Base-by-base conservation (phyloP, 164 flowering plant species). In the Chloranthus sessilifolius region DNA sequence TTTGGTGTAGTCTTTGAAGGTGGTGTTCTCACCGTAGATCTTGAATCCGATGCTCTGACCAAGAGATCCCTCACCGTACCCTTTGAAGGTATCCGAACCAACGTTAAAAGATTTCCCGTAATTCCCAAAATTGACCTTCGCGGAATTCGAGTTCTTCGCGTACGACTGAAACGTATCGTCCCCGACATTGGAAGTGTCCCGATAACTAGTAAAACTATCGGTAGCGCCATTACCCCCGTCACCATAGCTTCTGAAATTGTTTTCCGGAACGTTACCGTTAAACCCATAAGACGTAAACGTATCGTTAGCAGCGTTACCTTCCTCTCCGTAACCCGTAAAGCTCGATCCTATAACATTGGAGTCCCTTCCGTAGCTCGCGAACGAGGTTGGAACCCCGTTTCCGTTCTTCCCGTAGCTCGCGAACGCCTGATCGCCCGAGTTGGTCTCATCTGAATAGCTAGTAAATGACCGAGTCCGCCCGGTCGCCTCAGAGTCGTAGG, bases 91-190 rank as follows among this genome's bases (percentile, higher is more conserved):
- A 42, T 81, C 95, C 1, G 58, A 48, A 0, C 95, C 96, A 5
- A 25, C 63, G 29, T 83, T 91, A 55, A 80, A 68, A 0, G 92
- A 66, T 25, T 79, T 78, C 0, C 96, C 98, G 38, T 91, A 91
- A 44, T 77, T 80, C 1, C 43, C 48, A 46, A 91, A 91, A 27
- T 47, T 66, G 7, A 61, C 71, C 36, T 67, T 70, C 7, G 51
- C 80, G 0, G 83, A 42, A 20, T 66, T 76, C 3, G 90, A 67
- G 14, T 63, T 62, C 68, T 58, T 77, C 0, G 71, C 92, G 48
- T 91, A 88, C 5, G 89, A 74, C n/a, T 49, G 65, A 42, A 91
- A 91, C 1, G 81, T 33, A 36, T 83, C 89, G 11, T 68, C 78
- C 0, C 95, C 95, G 1, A 76, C 83, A 49, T 88, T 88, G 0